Base-by-base conservation (phyloP, 345 rosid species). In the Brassica cretica region DNA sequence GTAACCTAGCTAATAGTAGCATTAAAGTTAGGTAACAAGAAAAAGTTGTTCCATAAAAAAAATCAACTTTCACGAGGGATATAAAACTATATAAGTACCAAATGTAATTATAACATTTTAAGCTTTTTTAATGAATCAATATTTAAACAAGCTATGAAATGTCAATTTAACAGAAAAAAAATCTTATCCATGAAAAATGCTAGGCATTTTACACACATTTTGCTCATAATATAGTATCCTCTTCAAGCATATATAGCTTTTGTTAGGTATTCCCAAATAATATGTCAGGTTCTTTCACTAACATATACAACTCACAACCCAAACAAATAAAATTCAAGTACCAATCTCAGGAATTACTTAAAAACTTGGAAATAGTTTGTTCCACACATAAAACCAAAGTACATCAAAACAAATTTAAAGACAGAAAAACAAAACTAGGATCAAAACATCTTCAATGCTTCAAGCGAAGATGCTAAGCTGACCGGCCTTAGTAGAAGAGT, bases 401-500 rank as follows among this genome's bases (percentile, higher is more conserved):
- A 18, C 73, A 71, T 6, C 24, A 19, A 70, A 37, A 49, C 0
- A 15, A 37, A 18, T 12, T 27, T 7, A 64, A 72, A 66, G 30
- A 72, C 53, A 11, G 46, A 60, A 51, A 39, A 24, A 11, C 27
- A 25, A 68, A 58, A 62, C 30, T 51, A 68, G 61, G 55, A 51
- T 79, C 49, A 62, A 53, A 62, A 73, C 70, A 73, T 41, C 74
- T 69, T 53, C 79, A 70, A 30, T 64, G 68, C 62, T 70, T 68
- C 76, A 91, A 2, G 90, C 97, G 5, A 85, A 87, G 77, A 89
- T 90, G 88, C 97, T 89, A 69, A 89, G 80, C 0, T 96, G 93
- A 53, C 95, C 92, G 2, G 89, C 79, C 84, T 92, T 90, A 64
- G 76, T 84, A 6, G 96, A 79, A 19, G 91, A 82, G 39, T 84